Evolutionary conservation across 441 rosid species (phyloP), one percentile per base, ranked within the genome.

Genomic region (Macaranga tanarius): DNA sequence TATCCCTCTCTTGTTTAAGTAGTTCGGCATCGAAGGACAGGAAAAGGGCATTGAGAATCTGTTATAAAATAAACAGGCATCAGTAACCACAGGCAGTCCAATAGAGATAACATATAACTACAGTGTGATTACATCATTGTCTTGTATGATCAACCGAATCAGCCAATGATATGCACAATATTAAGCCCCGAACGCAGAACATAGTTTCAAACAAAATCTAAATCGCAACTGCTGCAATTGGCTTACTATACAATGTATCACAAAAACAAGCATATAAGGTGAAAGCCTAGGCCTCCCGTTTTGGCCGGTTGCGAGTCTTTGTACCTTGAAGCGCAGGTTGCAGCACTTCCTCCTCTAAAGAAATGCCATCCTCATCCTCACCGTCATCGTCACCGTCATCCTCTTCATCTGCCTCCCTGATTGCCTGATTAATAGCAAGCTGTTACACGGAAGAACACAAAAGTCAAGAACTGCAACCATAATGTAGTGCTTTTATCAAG

Each of bases 281-380:
- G 65, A 31, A 42, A 56, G 44, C 72, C 47, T 84, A 89, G 51
- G 74, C 86, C 78, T 90, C 84, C 73, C 90, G 85, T 77, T 89
- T 93, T 40, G 98, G 98, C 42, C 98, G 89, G 76, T 88, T 88
- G 62, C 90, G 84, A 8, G 84, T 77, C 47, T 91, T 87, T 40
- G 85, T 34, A 23, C 61, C 60, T 63, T 48, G 85, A 71, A 82
- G 74, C 31, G 76, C 92, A 13, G 90, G 88, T 75, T 86, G 86
- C 75, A 74, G 68, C 59, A 77, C 70, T 79, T 83, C 70, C 73
- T 88, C 88, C 70, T 88, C 86, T n/a, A 76, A 34, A 6, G 80
- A 52, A 72, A 69, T 77, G 57, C 80, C 80, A 51, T 28, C 48
- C 51, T 62, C 62, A 34, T 57, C 80, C 1, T 75, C 47, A 10